Base-by-base conservation (phyloP, 164 flowering plant genomes). In the Berberis thunbergii region DNA sequence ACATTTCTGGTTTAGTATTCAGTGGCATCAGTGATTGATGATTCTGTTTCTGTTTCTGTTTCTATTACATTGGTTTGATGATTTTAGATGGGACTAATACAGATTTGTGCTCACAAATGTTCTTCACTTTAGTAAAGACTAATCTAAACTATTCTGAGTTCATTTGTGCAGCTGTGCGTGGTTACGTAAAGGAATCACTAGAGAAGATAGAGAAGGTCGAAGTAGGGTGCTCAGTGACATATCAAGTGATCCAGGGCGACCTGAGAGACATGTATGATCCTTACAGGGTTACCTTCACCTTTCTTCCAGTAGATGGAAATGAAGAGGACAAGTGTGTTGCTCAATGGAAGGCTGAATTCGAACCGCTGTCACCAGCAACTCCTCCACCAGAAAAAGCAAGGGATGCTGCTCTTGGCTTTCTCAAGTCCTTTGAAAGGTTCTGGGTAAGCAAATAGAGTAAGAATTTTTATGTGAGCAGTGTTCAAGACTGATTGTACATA, bases 171-270 rank as follows among this genome's bases (percentile, higher is more conserved):
- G 85, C 79, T n/a, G n/a, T n/a, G 39, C 8, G 13, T 41, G 60
- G 58, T 44, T 81, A 79, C 40, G 85, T 81, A 61, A 79, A 67
- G 64, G 83, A 83, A 69, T 79, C 87, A 3, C 76, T 64, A 1
- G 71, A 81, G 70, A 73, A 74, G 77, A 83, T 83, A 60, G 85
- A 83, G 77, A 75, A 66, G 49, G 85, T 83, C 45, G 85, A 81
- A 67, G 53, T 2, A 1, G 84, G 83, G 6, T 54, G 72, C 1
- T 83, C 83, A 0, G 72, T 83, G 50, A 79, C 78, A 3, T 81
- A 83, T 48, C 44, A 54, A 1, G 83, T 83, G 4, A 61, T 75
- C 0, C 73, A 65, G 40, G 85, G 87, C 0, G 82, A 79, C 49
- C 74, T 83, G 49, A 72, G 54, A 53, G 44, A 67, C 60, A 75